Conservation (phyloP, 768 basidiomycete species). For the Hemileccinum rubropunctum region DNA sequence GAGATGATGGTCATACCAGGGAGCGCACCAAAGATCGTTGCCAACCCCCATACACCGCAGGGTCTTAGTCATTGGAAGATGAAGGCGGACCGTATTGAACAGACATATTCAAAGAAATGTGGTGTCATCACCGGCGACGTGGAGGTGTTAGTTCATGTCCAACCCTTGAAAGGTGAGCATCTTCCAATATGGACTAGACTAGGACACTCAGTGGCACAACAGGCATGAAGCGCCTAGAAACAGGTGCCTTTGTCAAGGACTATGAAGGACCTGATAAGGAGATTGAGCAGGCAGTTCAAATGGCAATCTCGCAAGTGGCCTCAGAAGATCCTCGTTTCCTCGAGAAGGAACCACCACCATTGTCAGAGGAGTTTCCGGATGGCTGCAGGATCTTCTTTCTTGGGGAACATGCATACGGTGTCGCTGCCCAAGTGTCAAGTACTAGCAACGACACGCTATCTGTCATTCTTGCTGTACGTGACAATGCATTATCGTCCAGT, state of each 20-base stretch:
- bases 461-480: conserved; percentile 79
- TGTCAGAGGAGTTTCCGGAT: conserved; percentile 86
- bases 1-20: conserved; percentile 54
- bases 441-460: conserved; percentile 71
- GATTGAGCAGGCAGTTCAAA: conserved; percentile 82
- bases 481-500: neutral
- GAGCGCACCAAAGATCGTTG: conserved; percentile 52
- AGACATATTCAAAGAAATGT: conserved; percentile 82
- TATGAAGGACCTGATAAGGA: conserved; percentile 85
- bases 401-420: conserved; percentile 93
- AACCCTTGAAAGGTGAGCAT: conserved; percentile 78
- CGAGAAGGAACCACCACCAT: conserved; percentile 77
- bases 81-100: conserved; percentile 80
- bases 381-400: conserved; percentile 95
- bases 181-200: neutral
- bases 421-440: conserved; percentile 82
- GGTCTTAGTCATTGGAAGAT: conserved; percentile 74
- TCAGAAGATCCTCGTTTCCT: conserved; percentile 88
- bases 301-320: conserved; percentile 73
- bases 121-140: conserved; percentile 84
- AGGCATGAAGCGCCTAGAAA: conserved; percentile 90
- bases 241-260: conserved; percentile 92
- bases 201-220: neutral
- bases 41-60: conserved; percentile 69
- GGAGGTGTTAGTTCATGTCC: conserved; percentile 82